Evolutionary conservation across 768 basidiomycete genomes (phyloP), one percentile per base, ranked within the genome.

Genomic region (Suillus ampliporus): DNA sequence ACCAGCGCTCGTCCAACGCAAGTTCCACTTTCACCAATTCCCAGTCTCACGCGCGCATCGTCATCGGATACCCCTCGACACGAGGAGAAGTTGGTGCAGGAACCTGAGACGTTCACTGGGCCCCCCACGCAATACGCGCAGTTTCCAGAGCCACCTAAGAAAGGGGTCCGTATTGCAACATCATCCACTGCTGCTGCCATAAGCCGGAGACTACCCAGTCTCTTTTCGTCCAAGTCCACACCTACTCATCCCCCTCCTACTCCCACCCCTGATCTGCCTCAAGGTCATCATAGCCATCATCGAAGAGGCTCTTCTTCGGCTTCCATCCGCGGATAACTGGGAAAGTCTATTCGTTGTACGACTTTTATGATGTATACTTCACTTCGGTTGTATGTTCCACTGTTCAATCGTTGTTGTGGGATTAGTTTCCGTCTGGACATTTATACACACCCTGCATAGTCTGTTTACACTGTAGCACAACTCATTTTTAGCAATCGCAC

Each of bases 81-180:
- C 77, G 69, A 71, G 68, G 78, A 66, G 64, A 78, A 67, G 69
- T 74, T 67, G 67, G 62, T 77, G 28, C 81, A 82, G 67, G 86
- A 86, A 56, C 68, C 79, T 34, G 84, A 84, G 70, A 78, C 74
- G 54, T 88, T 81, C 65, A 79, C 78, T n/a, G 90, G 90, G 4
- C 89, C 90, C 40, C 81, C 90, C 53, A 84, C 83, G 60, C 87
- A 89, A 64, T 91, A 88, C 75, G 87, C 90, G 17, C 82, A 82
- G 62, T 90, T 91, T 65, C 89, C 89, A 26, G 89, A 89, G 61
- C 90, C 90, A 59, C 89, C 88, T 43, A 75, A 78, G 65, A 82
- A 83, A 67, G 82, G 81, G 57, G 80, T 71, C 59, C 81, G 77
- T 50, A 66, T 68, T 41, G 67, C 69, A n/a, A 68, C 70, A 54